Base-by-base conservation (phyloP, 2,329 filamentous ascomycete genomes). In the Pseudogymnoascus sp. region DNA sequence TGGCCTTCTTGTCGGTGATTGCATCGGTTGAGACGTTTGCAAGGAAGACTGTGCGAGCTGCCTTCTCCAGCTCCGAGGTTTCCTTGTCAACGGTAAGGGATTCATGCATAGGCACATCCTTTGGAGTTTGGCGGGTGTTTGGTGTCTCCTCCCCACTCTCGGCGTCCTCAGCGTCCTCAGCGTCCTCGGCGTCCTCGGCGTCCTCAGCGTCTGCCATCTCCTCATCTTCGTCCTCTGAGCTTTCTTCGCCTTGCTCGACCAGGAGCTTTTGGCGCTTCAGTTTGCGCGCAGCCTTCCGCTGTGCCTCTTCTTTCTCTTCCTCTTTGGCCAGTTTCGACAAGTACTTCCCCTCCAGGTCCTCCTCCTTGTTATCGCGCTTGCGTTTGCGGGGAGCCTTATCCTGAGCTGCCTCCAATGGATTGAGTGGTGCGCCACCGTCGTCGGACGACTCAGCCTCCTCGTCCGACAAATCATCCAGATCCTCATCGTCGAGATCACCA, bases 21-120 rank as follows among this genome's bases (percentile, higher is more conserved):
- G 91, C 91, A 61, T 88, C 81, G 21, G 84, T 88, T 13, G 92
- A 92, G 53, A 99, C 91, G 72, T 99, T 99, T 71, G 90, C 89
- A 11, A 99, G 80, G 77, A 97, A 99, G 44, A 97, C 86, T 6
- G 95, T 99, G 63, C 95, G 89, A 64, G 85, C 84, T 7, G 93
- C 90, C 78, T 96, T 96, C 64, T 96, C 90, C 2, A 96, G 70
- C 67, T 96, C 90, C 21, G 79, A 77, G 56, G 69, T 78, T 75
- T 81, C 86, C 76, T 78, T 82, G 73, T 77, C 76, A 62, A 77
- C 79, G 67, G 73, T 75, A 40, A 84, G 78, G 63, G 81, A 85
- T 71, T 87, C 86, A 69, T 88, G 86, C 15, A 71, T 13, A 26
- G 72, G 73, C 23, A 71, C 64, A 42, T 83, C 76, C 19, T 71